Evolutionary conservation across 139 green algal species (phyloP), one percentile per base, ranked within the genome.

Genomic region (Chlorella sp.): DNA sequence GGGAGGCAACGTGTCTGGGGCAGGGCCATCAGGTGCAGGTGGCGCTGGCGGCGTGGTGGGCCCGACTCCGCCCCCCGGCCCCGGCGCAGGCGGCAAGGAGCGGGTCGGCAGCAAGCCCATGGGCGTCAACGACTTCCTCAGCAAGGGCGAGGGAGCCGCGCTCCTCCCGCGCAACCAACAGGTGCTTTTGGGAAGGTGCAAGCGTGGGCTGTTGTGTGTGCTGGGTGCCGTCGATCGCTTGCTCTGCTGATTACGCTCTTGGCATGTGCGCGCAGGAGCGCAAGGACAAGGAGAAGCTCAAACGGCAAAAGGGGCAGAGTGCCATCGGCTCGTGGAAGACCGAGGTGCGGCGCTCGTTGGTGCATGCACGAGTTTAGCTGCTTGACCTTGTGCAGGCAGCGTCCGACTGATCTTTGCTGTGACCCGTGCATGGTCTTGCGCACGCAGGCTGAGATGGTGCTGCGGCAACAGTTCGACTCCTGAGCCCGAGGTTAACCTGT

Each of bases 261-360:
- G 5, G 24, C 24, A n/a, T 66, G 24, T 29, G 24, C n/a, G 10
- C 5, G 34, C 76, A 88, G 62, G 88, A 93, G 69, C 75, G 84
- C 24, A 95, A 95, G 55, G 93, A 97, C 59, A 96, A 92, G 77
- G 93, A 97, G 82, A 96, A 96, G 78, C 24, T 73, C 1, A 97
- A 97, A 75, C 84, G 93, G 5, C 64, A 66, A 17, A 81, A 79
- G 63, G 93, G 93, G 5, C 93, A 97, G 82, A 91, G 77, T 33
- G 80, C 78, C 0, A 73, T 91, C 66, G 73, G 60, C 24, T 42
- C 71, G 2, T 97, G 93, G 93, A 97, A 97, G 83, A 88, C 65
- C 6, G 93, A 97, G 76, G 90, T 50, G 92, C 10, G 10, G 42
- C 42, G 42, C 42, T 55, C 17, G 42, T n/a, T n/a, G n/a, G n/a